Conservation (phyloP, 768 basidiomycete species). For the Collybia sordida region DNA sequence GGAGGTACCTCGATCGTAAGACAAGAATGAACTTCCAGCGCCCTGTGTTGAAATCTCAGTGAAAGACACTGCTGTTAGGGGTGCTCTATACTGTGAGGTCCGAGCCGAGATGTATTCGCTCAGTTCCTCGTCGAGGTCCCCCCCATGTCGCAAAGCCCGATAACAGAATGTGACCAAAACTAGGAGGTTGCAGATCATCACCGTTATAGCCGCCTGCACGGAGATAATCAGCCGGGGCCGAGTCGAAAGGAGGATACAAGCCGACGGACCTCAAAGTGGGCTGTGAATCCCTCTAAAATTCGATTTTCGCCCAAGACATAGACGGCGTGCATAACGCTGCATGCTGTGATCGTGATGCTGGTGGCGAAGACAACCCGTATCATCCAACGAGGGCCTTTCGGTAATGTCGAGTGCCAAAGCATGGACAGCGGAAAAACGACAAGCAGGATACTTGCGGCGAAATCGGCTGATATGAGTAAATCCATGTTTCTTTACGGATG, state of each 20-base stretch:
- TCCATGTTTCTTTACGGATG: too few relatives aligned
- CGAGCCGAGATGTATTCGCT: too few relatives aligned
- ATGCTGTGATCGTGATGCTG: background rate
- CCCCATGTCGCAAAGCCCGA: background rate
- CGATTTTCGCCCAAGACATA: background rate
- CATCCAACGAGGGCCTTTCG: background rate
- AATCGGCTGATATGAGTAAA: background rate
- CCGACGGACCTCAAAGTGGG: conserved; percentile 1
- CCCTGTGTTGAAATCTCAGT: too few relatives aligned
- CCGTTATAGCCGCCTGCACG: background rate
- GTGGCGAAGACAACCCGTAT: background rate
- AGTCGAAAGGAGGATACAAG: background rate
- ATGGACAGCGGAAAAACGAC: background rate
- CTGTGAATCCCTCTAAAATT: background rate
- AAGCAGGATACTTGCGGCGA: background rate
- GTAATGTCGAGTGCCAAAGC: conserved; percentile 1
- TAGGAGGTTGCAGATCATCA: conserved; percentile 1
- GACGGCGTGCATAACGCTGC: background rate
- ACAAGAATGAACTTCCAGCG: too few relatives aligned
- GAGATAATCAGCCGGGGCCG: background rate
- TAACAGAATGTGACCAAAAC: background rate
- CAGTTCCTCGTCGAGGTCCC: background rate
- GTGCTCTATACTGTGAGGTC: too few relatives aligned
- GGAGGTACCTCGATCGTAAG: too few relatives aligned
- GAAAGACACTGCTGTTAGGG: too few relatives aligned